Evolutionary conservation across 805 yeast species (phyloP), one percentile per base, ranked within the genome.

Genomic region (Isabelozyma heimii): DNA sequence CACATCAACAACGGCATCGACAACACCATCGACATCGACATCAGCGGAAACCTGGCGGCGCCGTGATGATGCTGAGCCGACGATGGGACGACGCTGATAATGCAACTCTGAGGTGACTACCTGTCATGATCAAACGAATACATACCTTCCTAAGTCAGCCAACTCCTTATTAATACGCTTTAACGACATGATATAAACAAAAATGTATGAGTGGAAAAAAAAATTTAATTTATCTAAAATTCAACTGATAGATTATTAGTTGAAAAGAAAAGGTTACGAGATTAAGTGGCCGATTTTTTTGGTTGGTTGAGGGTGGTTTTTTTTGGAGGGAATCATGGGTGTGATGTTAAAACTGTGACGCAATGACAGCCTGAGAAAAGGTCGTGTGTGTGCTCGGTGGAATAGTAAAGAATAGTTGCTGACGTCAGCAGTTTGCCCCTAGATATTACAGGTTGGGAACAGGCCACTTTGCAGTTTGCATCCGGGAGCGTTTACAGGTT

Each of bases 131-230:
- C 37, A 33, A 33, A 37, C 40, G 10, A 37, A 42, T 50, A 85
- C 91, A 72, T 79, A 86, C 91, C 90, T 87, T 69, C 97, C 97
- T 67, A 92, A 81, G 72, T 94, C 99, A 62, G 86, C 85, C 63
- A 94, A 82, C 77, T 92, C 99, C 76, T 92, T 92, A 75, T 89
- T 88, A 64, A 92, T 90, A 81, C 99, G 91, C 76, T 94, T 94
- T 62, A 84, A 79, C 58, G 98, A 94, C 97, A 91, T 90, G 62
- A 13, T 37, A 13, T 37, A 37, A 37, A n/a, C 9, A 12, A 14
- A 15, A 14, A 37, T 37, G 10, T 37, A 37, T 37, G 40, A 37
- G 14, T 20, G 24, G 24, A n/a, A 37, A 37, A 37, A 37, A 37
- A 37, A 15, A 8, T 8, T 12, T 37, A 37, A 15, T 37, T 37